phyloP scores from a whole-genome alignment of 345 rosid genomes.

The Heritiera littoralis region DNA sequence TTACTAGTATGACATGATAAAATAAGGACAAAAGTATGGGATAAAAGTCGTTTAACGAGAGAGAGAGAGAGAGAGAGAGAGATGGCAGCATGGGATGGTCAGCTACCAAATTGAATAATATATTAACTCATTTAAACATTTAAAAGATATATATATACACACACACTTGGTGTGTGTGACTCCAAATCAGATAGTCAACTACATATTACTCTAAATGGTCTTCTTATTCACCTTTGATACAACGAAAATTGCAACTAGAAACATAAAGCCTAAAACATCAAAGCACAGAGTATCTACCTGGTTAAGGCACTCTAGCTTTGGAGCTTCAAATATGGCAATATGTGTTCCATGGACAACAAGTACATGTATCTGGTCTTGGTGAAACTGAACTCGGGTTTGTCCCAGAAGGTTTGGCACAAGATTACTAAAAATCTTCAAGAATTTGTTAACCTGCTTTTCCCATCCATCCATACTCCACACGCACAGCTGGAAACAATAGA shows the following conservation, averaged over 20 bases:
- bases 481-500: slow-evolving; percentile 48
- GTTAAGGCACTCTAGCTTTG: slow-evolving; percentile 41
- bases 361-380: slow-evolving; percentile 41
- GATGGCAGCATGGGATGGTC: not conserved
- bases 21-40: not conserved
- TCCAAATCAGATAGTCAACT: slow-evolving; percentile 1
- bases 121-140: not conserved
- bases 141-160: too few species aligned
- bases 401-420: slow-evolving; percentile 37
- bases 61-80: not conserved
- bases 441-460: slow-evolving; percentile 58
- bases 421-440: slow-evolving; percentile 38
- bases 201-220: not conserved
- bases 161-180: not conserved
- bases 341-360: slow-evolving; percentile 45
- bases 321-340: slow-evolving; percentile 41
- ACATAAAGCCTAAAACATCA: slow-evolving; percentile 1
- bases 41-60: not conserved
- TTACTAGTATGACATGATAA: not conserved
- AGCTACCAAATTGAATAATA: not conserved
- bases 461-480: slow-evolving; percentile 80
- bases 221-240: not conserved
- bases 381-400: slow-evolving; percentile 47
- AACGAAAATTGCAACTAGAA: not conserved
- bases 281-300: slow-evolving; percentile 24